Percentiles rank a stretch among this genome's conserved stretches.
These are phyloP conservation scores for Quercus alba DNA, from an alignment of 306 rosid species.

Conservation along the genomic window DNA sequence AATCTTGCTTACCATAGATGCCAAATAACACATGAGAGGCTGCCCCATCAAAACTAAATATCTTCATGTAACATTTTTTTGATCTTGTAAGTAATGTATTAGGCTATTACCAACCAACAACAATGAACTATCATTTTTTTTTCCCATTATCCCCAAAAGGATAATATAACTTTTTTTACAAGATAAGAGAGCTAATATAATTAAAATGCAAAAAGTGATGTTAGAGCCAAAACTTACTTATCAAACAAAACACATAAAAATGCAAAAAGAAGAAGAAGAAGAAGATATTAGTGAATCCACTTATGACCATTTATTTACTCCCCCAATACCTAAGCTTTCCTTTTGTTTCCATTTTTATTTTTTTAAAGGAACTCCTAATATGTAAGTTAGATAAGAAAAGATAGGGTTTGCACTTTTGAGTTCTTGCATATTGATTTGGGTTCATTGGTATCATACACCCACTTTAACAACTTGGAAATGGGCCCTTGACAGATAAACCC, in stretches of 20 bases:
- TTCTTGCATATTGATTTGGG: constrained; percentile 4
- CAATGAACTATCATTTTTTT: neutral
- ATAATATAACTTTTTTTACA: neutral
- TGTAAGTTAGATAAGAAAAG: neutral
- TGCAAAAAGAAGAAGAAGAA: too few relatives aligned
- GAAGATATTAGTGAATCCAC: too few relatives aligned
- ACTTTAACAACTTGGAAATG: constrained; percentile 31
- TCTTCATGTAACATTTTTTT: neutral
- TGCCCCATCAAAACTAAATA: neutral
- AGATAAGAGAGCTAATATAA: neutral
- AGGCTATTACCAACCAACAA: neutral
- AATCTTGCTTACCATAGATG: too few relatives aligned
- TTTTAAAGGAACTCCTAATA: neutral
- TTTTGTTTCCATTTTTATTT: neutral
- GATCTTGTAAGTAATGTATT: neutral
- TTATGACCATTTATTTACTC: neutral
- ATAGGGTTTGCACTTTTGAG: constrained; percentile 23
- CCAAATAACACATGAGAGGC: too few relatives aligned
- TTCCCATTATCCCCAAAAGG: neutral
- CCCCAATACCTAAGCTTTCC: neutral
- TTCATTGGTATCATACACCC: constrained; percentile 26
- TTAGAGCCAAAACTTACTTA: too few relatives aligned
- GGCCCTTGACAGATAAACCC: constrained; percentile 49
- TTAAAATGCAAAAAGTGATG: neutral
- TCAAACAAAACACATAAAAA: too few relatives aligned